phyloP scores from a whole-genome alignment of 352 stramenopile genomes.

The Pythium brassicae region DNA sequence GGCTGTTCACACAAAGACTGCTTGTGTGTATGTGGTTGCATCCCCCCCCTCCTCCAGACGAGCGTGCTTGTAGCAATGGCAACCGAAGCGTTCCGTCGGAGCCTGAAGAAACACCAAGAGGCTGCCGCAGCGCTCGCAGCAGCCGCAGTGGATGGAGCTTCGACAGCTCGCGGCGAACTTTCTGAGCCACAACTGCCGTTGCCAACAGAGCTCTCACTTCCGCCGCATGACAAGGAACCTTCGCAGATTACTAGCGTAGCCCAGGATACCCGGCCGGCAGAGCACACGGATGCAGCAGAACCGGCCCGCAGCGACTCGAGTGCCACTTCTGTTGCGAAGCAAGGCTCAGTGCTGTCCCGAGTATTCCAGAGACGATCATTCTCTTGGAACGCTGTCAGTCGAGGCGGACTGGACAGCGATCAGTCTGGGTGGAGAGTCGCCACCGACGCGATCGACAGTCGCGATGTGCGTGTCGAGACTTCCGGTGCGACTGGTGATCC shows the following conservation, averaged over 20 bases:
- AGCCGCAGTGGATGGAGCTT: not conserved
- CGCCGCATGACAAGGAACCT: too few relatives aligned
- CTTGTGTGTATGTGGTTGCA: too few relatives aligned
- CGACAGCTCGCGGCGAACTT: too few relatives aligned
- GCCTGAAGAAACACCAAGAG: constrained; percentile 30
- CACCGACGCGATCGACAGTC: not conserved
- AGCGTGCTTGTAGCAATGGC: constrained; percentile 62
- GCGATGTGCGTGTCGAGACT: not conserved
- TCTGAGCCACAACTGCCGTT: too few relatives aligned
- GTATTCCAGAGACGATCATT: constrained; percentile 14
- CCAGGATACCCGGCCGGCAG: not conserved
- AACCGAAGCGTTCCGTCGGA: constrained; percentile 42
- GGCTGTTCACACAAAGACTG: too few relatives aligned
- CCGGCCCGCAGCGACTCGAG: not conserved
- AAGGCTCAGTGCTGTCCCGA: constrained; percentile 23
- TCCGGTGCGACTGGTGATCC: not conserved
- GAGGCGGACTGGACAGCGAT: not conserved
- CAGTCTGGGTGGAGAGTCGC: not conserved
- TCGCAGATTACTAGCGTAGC: too few relatives aligned
- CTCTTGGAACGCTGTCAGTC: not conserved
- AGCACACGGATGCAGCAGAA: not conserved
- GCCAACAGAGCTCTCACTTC: too few relatives aligned
- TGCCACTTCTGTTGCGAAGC: constrained; percentile 1
- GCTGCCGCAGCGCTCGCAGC: not conserved
- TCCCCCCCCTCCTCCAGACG: too few relatives aligned